phyloP scores from a whole-genome alignment of 176 grass and related monocot genomes.

The Hyparrhenia diplandra region DNA sequence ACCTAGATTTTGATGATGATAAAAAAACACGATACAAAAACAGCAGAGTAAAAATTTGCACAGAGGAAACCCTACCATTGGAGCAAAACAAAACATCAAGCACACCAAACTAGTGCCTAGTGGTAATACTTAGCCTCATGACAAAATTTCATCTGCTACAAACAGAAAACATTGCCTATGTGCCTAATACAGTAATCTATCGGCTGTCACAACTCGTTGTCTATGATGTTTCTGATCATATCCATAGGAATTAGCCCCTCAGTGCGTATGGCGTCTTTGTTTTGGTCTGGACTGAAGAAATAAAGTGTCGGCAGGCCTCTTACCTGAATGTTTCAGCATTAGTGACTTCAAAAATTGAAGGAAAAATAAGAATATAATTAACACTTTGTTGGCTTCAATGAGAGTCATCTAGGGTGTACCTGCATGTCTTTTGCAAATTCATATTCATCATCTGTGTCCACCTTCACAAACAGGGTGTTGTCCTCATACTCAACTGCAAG shows the following conservation, averaged over 20 bases:
- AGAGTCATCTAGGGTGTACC: conserved; percentile 32
- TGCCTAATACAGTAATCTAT: neutral
- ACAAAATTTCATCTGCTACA: conserved; percentile 16
- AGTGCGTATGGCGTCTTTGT: conserved; percentile 66
- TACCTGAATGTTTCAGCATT: conserved; percentile 42
- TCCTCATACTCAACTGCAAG: conserved; percentile 80
- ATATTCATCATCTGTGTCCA: conserved; percentile 74
- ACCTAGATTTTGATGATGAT: neutral
- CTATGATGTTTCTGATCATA: conserved; percentile 75
- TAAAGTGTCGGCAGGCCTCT: conserved; percentile 74
- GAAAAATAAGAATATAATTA: neutral
- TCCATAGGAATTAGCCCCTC: conserved; percentile 65
- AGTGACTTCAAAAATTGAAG: neutral
- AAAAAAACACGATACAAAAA: neutral
- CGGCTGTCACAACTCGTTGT: conserved; percentile 60
- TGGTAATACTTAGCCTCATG: neutral
- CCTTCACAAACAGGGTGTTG: conserved; percentile 73
- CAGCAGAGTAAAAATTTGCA: neutral
- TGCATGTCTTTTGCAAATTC: conserved; percentile 95
- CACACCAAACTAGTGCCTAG: neutral
- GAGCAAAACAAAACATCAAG: neutral
- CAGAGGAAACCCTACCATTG: neutral
- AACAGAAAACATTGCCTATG: neutral
- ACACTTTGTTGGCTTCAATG: neutral
- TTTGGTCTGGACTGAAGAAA: conserved; percentile 73